Evolutionary conservation across 1,284 basidiomycete species (phyloP), one percentile per base, ranked within the genome.

Genomic region (Chalciporus sp.): DNA sequence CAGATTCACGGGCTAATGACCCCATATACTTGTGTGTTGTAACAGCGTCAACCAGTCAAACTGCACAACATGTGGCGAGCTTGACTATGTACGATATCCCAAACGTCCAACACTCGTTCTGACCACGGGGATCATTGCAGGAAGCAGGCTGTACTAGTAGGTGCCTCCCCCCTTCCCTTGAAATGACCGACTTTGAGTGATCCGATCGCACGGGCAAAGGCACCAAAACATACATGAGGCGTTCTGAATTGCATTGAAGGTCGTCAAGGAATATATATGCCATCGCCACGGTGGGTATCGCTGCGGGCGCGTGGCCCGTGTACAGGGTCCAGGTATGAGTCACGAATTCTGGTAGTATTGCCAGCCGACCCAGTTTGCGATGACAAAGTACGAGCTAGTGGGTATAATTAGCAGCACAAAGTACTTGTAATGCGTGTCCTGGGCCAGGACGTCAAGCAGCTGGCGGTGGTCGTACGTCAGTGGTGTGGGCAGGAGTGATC

Each of bases 361-460:
- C 93, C 94, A 96, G 43, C 94, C 93, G 37, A 94, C 92, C 95
- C 95, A 98, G 66, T 97, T 97, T 41, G 94, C 92, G 65, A 98
- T 97, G 49, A 93, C 89, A 69, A 94, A 95, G 73, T 92, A 94
- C 31, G 88, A 79, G 14, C 79, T 84, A 16, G 88, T 88, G 20
- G 95, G 94, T 46, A 97, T 79, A 45, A 95, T 77, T 41, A 96
- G 74, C 12, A 94, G 73, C 12, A 78, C 66, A 60, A 95, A 84
- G 72, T 95, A 96, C 73, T 95, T 95, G 84, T 95, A 95, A 69
- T 95, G 91, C 16, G 76, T 82, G 72, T 95, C 94, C 26, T 71
- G 65, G 4, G 82, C 83, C 7, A 93, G 72, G 42, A 71, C 64
- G 66, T 88, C 83, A 53, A 92, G 74, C 35, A 83, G 47, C 89